Percentiles rank a stretch among this genome's conserved stretches.
Evolutionary conservation across 139 green algal genomes (phyloP).

Genomic region (Micractinium conductrix): DNA sequence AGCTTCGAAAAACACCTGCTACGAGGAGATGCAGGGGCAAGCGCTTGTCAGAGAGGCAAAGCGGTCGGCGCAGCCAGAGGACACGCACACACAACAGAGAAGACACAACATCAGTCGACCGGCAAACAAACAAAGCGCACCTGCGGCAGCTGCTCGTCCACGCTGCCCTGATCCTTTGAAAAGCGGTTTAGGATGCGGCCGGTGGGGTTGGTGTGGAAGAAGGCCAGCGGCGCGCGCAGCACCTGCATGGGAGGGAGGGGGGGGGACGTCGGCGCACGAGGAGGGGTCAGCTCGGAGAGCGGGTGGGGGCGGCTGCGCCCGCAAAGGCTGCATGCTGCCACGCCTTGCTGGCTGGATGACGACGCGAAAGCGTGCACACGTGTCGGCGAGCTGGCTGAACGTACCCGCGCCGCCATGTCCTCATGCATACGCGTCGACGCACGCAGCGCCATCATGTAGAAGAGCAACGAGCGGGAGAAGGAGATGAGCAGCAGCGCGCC

Average conservation of each 20-base stretch:
- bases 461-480: conserved; percentile 57
- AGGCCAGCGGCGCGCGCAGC: conserved; percentile 85
- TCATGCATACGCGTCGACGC: conserved; percentile 69
- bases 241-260: conserved; percentile 36
- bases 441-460: conserved; percentile 66
- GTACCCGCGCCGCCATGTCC: conserved; percentile 48
- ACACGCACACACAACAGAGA: neutral
- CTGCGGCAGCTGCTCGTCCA: conserved; percentile 80
- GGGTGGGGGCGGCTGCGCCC: too few relatives aligned
- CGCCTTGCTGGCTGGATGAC: neutral
- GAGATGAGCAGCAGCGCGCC: conserved; percentile 54
- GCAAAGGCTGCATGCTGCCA: too few relatives aligned
- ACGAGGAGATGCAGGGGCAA: too few relatives aligned
- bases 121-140: conserved; percentile 3
- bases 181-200: conserved; percentile 93
- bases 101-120: too few relatives aligned
- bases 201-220: conserved; percentile 95
- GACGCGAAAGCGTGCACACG: neutral
- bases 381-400: neutral
- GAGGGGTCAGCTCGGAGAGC: too few relatives aligned
- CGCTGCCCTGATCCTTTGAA: conserved; percentile 75
- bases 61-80: neutral
- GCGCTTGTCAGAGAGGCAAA: too few relatives aligned
- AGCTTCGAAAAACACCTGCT: conserved; percentile 71
- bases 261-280: too few relatives aligned